Percentiles rank a stretch among this genome's conserved stretches.
phyloP scores from a whole-genome alignment of 306 rosid species.

The Pyrus bretschneideri region DNA sequence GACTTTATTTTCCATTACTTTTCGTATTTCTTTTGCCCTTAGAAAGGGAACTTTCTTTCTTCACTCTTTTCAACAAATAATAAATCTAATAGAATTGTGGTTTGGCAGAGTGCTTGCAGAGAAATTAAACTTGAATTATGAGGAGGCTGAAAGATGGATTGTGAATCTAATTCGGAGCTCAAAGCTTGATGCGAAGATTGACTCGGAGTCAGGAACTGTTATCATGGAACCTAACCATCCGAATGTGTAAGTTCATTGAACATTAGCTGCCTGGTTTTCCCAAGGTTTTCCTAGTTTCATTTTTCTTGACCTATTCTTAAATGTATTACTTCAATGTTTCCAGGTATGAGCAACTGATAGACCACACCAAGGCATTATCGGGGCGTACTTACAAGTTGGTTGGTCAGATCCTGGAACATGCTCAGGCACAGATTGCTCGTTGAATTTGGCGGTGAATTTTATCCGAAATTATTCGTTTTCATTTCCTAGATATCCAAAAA shows the following conservation, averaged over 20 bases:
- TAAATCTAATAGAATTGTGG: background rate
- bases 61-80: background rate
- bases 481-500: background rate
- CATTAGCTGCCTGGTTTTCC: background rate
- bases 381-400: conserved; percentile 80
- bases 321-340: background rate
- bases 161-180: conserved; percentile 71
- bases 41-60: background rate
- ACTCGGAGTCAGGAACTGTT: conserved; percentile 63
- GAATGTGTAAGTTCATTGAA: conserved; percentile 61
- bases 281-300: background rate
- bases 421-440: conserved; percentile 56
- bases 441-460: conserved; percentile 16
- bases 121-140: conserved; percentile 79
- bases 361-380: conserved; percentile 68
- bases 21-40: background rate
- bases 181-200: conserved; percentile 87
- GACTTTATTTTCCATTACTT: background rate
- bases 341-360: conserved; percentile 93
- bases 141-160: conserved; percentile 97
- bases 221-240: conserved; percentile 81
- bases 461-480: background rate
- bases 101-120: conserved; percentile 79
- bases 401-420: conserved; percentile 61
- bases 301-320: background rate